These are phyloP conservation scores for Carex myosuroides DNA, from an alignment of 176 grass and related monocot species.

Conservation along the genomic window DNA sequence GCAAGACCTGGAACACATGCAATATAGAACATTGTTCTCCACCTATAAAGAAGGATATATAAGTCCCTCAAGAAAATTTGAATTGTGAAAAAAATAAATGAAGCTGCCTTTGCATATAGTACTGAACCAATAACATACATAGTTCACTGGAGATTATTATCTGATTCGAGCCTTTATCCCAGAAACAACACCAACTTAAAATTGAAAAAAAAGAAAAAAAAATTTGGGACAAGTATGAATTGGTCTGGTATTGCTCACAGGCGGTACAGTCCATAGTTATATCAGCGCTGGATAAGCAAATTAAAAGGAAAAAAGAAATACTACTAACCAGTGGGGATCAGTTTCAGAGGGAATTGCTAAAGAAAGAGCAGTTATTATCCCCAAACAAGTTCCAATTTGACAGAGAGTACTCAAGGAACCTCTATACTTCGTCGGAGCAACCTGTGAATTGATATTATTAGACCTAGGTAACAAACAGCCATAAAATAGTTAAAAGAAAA, in stretches of 20 bases:
- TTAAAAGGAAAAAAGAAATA: slow-evolving; percentile 25
- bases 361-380: slow-evolving; percentile 85
- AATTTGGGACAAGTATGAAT: not conserved
- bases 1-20: slow-evolving; percentile 79
- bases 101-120: not conserved
- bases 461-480: not conserved
- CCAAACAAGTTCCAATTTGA: slow-evolving; percentile 96
- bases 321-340: slow-evolving; percentile 89
- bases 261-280: not conserved
- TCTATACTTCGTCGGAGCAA: slow-evolving; percentile 92
- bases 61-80: not conserved
- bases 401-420: slow-evolving; percentile 70
- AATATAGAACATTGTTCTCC: slow-evolving; percentile 83
- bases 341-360: slow-evolving; percentile 96
- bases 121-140: not conserved
- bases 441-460: slow-evolving; percentile 41
- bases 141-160: not conserved
- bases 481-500: not conserved
- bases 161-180: not conserved
- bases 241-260: not conserved
- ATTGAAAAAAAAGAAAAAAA: not conserved
- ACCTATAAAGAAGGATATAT: slow-evolving; percentile 39
- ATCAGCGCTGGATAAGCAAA: not conserved
- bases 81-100: slow-evolving; percentile 3
- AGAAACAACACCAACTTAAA: not conserved